Conservation (phyloP, 441 rosid genomes). For the Populus trichocarpa region DNA sequence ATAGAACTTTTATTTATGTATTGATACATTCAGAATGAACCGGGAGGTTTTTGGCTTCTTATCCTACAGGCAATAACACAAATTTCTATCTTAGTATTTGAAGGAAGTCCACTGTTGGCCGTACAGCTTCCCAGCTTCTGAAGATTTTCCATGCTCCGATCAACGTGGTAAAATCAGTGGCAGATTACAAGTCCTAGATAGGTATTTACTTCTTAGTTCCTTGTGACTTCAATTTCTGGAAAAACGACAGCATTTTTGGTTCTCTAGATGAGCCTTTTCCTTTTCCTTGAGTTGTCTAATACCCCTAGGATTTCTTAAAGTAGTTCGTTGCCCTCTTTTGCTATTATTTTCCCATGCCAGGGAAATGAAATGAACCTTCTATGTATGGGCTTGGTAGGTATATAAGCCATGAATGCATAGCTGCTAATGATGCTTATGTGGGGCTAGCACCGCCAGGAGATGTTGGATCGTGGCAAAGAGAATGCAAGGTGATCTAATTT, state of each 20-base stretch:
- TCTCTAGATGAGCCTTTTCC: background rate
- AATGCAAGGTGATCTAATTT: slow-evolving; percentile 21
- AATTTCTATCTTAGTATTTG: slow-evolving; percentile 30
- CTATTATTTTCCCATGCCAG: background rate
- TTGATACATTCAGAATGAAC: background rate
- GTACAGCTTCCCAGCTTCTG: slow-evolving; percentile 56
- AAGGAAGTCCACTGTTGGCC: slow-evolving; percentile 73
- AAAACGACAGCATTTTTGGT: background rate
- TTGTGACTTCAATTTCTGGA: background rate
- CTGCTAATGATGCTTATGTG: slow-evolving; percentile 30
- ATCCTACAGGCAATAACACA: background rate
- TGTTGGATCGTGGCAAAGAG: background rate
- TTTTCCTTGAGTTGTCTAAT: background rate
- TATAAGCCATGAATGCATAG: slow-evolving; percentile 1
- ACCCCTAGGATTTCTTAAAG: too few relatives aligned
- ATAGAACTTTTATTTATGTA: background rate
- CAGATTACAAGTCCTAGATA: slow-evolving; percentile 57
- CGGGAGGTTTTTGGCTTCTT: background rate
- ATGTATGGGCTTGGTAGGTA: slow-evolving; percentile 15
- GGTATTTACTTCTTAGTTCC: slow-evolving; percentile 23
- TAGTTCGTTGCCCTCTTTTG: background rate
- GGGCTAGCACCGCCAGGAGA: slow-evolving; percentile 43
- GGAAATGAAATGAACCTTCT: background rate
- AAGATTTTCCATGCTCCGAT: slow-evolving; percentile 44
- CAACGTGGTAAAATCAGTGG: slow-evolving; percentile 66